Evolutionary conservation across 192 early-diverging fungal genomes (phyloP), one percentile per base, ranked within the genome.

Genomic region (Mortierella hygrophila): DNA sequence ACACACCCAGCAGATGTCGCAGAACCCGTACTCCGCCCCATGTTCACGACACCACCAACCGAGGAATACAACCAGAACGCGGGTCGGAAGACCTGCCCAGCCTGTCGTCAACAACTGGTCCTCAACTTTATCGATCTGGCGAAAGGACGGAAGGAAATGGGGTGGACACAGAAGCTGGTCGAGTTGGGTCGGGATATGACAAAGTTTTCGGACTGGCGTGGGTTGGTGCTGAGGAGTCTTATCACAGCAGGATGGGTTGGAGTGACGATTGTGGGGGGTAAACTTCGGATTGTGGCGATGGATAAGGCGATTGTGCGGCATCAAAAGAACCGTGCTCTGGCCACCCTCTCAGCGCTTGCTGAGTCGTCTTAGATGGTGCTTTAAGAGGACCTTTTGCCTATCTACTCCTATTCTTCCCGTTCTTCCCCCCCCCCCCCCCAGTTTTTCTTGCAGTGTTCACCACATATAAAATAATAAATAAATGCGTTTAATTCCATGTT

Each of bases 211-310:
- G 84, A 86, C 47, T 86, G 84, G 84, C 69, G 84, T 32, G 84
- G 84, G 3, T 37, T 86, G 32, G 49, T 78, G 16, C 46, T 86
- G 49, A 40, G 84, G 42, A 81, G 79, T 60, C 29, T 86, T 76
- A 86, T 86, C 44, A 86, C 84, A 11, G 78, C 79, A 0, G 84
- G 79, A 37, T 86, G 84, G 84, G 84, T 86, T 8, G 84, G 84
- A 4, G 70, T 86, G 52, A 86, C 84, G 18, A 86, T 86, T 54
- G 75, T 86, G 0, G 84, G 84, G 3, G 84, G 84, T 5, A 86
- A 86, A 38, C 41, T 86, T 42, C 63, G 84, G 72, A 86, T 86
- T 63, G 42, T 86, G 3, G 84, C 84, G 11, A 74, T 86, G 75
- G 84, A 86, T 35, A 86, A 86, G 79, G 65, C 84, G 5, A 69